A percentile compares a stretch with the other conserved stretches of the same genome.
These are phyloP conservation scores for Ocimum tenuiflorum DNA, from an alignment of 257 asterid species.

Conservation along the genomic window DNA sequence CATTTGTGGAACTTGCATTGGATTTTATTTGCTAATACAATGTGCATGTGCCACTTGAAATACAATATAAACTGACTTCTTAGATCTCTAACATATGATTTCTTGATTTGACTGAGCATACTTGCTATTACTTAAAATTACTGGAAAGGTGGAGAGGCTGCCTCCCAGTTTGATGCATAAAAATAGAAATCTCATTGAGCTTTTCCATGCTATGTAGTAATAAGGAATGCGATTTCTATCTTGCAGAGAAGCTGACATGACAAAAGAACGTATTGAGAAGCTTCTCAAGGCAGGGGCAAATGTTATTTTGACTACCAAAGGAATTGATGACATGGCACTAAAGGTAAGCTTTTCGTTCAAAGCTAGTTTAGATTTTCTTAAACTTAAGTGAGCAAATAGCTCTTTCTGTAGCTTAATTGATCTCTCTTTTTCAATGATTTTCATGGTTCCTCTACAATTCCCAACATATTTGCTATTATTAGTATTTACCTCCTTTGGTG, in stretches of 20 bases:
- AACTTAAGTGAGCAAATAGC: neutral
- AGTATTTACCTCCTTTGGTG: neutral
- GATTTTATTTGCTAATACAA: neutral
- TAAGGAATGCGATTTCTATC: slow-evolving; percentile 1
- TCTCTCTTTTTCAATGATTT: neutral
- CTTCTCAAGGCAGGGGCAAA: slow-evolving; percentile 94
- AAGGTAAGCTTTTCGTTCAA: slow-evolving; percentile 46
- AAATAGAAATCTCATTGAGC: too few relatives aligned
- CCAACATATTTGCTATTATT: neutral
- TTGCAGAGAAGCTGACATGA: slow-evolving; percentile 91
- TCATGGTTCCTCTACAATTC: neutral
- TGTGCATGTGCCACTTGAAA: neutral
- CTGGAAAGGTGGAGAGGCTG: too few relatives aligned
- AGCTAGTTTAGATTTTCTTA: neutral
- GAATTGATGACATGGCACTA: slow-evolving; percentile 98
- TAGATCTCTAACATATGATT: neutral
- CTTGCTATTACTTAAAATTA: neutral
- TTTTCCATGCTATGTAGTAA: too few relatives aligned
- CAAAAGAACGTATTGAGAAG: slow-evolving; percentile 91
- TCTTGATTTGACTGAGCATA: neutral
- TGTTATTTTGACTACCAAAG: slow-evolving; percentile 86
- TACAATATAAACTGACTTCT: too few relatives aligned
- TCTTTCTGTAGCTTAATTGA: neutral
- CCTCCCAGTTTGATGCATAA: neutral
- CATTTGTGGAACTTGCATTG: neutral